These are phyloP conservation scores for Linderina pennispora DNA, from an alignment of 192 early-diverging fungal genomes.

Conservation along the genomic window DNA sequence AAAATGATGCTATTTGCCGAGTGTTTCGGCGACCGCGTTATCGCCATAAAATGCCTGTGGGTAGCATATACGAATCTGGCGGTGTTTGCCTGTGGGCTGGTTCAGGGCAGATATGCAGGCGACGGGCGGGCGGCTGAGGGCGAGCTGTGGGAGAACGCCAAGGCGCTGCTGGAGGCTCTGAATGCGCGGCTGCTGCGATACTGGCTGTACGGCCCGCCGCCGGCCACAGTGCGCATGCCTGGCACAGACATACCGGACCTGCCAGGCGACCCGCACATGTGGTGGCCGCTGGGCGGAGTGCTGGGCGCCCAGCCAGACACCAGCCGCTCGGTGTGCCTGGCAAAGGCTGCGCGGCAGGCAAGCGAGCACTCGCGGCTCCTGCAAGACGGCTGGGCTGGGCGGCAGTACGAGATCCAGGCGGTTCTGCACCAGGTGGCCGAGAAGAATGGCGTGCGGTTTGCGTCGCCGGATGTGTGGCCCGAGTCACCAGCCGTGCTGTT, in stretches of 20 bases:
- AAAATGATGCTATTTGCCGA: conserved; percentile 32
- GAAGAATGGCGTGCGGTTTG: conserved; percentile 18
- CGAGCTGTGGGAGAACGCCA: conserved; percentile 24
- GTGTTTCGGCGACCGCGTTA: conserved; percentile 28
- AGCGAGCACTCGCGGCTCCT: conserved; percentile 30
- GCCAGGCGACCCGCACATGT: conserved; percentile 4
- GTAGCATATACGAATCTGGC: conserved; percentile 22
- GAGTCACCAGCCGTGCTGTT: conserved; percentile 14
- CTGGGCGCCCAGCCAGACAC: no score
- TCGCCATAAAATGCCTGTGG: conserved; percentile 35
- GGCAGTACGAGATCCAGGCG: conserved; percentile 16
- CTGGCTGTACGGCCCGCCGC: conserved; percentile 38
- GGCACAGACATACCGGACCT: neutral
- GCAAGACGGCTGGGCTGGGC: no score
- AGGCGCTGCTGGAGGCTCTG: conserved; percentile 20
- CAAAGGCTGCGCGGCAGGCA: conserved; percentile 30
- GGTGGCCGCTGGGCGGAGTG: conserved; percentile 46
- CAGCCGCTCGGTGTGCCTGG: conserved; percentile 13
- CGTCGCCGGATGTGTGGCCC: conserved; percentile 32
- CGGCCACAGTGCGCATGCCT: conserved; percentile 3
- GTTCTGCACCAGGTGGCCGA: conserved; percentile 10
- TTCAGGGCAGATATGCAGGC: no score
- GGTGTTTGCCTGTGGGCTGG: no score
- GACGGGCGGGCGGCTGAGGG: no score
- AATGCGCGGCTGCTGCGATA: conserved; percentile 32